Conservation (phyloP, 805 yeast species). For the Starmerella potacharoeniae region DNA sequence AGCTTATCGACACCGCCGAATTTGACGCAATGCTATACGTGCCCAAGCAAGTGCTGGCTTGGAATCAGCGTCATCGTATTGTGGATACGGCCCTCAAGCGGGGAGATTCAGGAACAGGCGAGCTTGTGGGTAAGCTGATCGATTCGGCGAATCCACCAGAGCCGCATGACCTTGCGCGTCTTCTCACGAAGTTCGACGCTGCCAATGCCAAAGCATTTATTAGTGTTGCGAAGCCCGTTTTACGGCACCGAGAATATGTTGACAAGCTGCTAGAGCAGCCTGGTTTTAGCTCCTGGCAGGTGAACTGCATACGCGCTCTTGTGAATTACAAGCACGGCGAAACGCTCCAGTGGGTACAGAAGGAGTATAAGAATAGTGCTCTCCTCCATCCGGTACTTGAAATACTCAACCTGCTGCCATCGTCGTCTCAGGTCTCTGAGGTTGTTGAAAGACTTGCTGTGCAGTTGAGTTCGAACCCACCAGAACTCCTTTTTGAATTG, state of each 20-base stretch:
- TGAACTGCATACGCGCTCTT: neutral
- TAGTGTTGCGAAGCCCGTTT: neutral
- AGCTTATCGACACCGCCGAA: constrained; percentile 2
- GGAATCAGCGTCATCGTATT: constrained; percentile 15
- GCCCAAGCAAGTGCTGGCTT: constrained; percentile 11
- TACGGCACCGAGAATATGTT: neutral
- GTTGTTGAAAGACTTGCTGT: constrained; percentile 1
- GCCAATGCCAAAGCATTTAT: neutral
- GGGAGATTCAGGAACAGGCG: neutral
- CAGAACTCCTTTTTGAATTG: constrained; percentile 5
- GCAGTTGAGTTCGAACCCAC: neutral
- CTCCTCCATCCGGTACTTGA: constrained; percentile 1
- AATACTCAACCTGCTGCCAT: constrained; percentile 7
- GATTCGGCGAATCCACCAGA: constrained; percentile 13
- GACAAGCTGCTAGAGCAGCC: neutral
- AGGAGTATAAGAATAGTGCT: neutral
- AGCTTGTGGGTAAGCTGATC: constrained; percentile 3
- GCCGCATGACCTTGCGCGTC: neutral
- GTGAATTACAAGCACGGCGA: neutral
- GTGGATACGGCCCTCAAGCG: constrained; percentile 3
- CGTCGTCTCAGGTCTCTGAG: neutral
- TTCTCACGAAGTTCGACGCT: neutral
- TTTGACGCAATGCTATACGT: neutral
- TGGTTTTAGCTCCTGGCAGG: constrained; percentile 8
- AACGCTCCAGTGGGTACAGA: neutral